Evolutionary conservation across 2,329 filamentous ascomycete genomes (phyloP), one percentile per base, ranked within the genome.

Genomic region (Sphaerulina vaccinii): DNA sequence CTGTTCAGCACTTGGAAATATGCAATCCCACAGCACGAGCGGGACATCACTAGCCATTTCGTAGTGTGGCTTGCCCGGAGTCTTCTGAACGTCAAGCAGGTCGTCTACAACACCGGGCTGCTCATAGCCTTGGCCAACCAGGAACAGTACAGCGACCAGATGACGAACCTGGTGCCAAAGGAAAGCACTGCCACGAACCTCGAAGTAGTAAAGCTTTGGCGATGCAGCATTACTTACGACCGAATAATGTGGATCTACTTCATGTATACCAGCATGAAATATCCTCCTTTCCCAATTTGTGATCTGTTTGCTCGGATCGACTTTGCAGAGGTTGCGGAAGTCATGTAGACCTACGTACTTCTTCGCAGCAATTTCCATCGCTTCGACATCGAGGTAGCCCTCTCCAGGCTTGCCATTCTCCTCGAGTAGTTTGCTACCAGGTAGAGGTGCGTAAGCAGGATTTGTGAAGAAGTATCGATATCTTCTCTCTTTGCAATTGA

Each of bases 401-500:
- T 85, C 80, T 65, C 60, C 58, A 35, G 22, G 42, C 24, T 37
- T 49, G 5, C 45, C 49, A 37, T 49, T 39, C 19, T 52, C 41
- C 39, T 65, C 62, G 27, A 44, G 38, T 62, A 45, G 65, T 58
- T 60, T 60, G 13, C 52, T 59, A 56, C 49, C 51, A 55, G 56
- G 33, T 0, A 86, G 83, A 3, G 90, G 90, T 2, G 83, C 75
- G 66, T 90, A 96, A 1, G 87, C 88, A 0, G 93, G 93, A 68
- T 96, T 90, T 0, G 93, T 97, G 75, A 99, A 99, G 76, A 96
- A 97, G 73, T 99, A 99, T 52, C 89, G 85, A 74, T 99, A 99
- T 60, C 88, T 86, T 18, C 93, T 81, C 72, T 96, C 90, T 56
- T 86, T 83, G 72, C 93, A 99, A 48, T 88, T 90, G 78, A 96